Conservation (phyloP, 2,329 filamentous ascomycete genomes). For the Trichophyton verrucosum region DNA sequence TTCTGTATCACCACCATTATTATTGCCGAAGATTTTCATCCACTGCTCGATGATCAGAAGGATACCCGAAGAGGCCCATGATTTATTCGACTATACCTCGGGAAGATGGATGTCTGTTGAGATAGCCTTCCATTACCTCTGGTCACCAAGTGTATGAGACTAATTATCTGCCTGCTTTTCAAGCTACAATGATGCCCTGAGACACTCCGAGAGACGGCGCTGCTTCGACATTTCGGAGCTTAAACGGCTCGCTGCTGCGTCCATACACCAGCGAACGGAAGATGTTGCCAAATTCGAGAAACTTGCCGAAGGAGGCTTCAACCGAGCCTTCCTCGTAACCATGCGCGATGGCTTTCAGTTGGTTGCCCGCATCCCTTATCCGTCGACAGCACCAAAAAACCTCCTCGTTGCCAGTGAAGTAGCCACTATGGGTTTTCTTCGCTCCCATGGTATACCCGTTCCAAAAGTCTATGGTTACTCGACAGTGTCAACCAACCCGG, state of each 20-base stretch:
- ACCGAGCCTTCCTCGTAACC: background rate
- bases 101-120: background rate
- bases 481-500: slow-evolving; percentile 23
- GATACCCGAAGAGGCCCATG: background rate
- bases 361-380: background rate
- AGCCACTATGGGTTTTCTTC: slow-evolving; percentile 22
- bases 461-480: slow-evolving; percentile 27
- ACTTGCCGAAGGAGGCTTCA: background rate
- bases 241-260: background rate
- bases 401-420: slow-evolving; percentile 20
- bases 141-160: background rate
- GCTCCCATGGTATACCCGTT: slow-evolving; percentile 23
- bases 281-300: background rate
- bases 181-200: slow-evolving; percentile 5
- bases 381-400: slow-evolving; percentile 20
- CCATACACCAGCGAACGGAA: background rate
- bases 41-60: background rate
- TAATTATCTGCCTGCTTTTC: background rate
- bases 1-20: background rate
- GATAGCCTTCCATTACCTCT: background rate
- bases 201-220: background rate
- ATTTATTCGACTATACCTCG: background rate
- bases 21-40: background rate
- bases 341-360: background rate
- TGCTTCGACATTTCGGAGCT: slow-evolving; percentile 2